phyloP scores from a whole-genome alignment of 371 early-diverging fungal species.

The Chytridium lagenaria region DNA sequence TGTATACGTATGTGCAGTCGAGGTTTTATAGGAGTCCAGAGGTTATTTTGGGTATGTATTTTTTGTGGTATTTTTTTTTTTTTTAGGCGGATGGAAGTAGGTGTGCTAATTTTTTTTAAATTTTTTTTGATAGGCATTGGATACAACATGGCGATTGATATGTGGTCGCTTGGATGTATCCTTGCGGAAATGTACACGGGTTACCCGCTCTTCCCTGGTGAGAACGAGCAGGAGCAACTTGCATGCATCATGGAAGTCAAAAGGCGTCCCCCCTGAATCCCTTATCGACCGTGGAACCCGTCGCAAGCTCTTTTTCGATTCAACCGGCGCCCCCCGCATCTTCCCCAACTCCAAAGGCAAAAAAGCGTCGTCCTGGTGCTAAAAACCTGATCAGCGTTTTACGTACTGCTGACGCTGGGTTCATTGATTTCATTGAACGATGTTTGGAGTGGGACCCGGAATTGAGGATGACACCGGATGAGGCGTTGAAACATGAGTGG shows the following conservation, averaged over 20 bases:
- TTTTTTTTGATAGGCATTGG: conserved; percentile 36
- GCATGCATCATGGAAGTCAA: conserved; percentile 92
- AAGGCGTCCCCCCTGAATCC: conserved; percentile 78
- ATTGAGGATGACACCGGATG: conserved; percentile 81
- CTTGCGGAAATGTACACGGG: conserved; percentile 87
- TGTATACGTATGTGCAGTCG: conserved; percentile 96
- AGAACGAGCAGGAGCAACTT: conserved; percentile 95
- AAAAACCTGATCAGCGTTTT: conserved; percentile 76
- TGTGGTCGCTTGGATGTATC: conserved; percentile 99
- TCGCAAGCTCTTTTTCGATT: conserved; percentile 81
- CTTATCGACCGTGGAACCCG: conserved; percentile 81
- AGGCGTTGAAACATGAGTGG: conserved; percentile 70
- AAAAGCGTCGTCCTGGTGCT: conserved; percentile 77
- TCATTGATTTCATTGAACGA: conserved; percentile 85
- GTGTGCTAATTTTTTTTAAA: neutral
- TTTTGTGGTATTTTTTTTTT: neutral
- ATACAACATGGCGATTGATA: conserved; percentile 95
- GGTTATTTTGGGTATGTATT: conserved; percentile 80
- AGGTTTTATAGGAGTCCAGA: conserved; percentile 98
- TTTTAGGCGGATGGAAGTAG: too few relatives aligned
- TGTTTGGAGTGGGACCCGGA: conserved; percentile 95
- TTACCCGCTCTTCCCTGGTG: conserved; percentile 95
- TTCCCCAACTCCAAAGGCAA: conserved; percentile 87
- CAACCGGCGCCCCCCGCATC: conserved; percentile 71
- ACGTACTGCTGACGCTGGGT: conserved; percentile 72